Percentiles rank a stretch among this genome's conserved stretches.
phyloP scores from a whole-genome alignment of 2,329 filamentous ascomycete genomes.

The Neofusicoccum umdonicola region DNA sequence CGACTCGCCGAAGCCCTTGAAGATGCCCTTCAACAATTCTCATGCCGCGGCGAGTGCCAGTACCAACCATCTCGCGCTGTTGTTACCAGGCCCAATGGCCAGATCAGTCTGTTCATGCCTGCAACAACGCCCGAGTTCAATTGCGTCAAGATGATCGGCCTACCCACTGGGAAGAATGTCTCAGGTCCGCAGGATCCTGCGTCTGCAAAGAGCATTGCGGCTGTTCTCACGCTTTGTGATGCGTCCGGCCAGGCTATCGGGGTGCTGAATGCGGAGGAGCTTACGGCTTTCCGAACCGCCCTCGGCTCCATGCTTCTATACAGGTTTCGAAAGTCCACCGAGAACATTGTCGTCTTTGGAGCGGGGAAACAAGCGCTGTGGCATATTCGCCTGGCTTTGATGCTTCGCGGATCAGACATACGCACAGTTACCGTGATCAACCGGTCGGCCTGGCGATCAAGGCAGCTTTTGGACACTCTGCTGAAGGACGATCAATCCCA shows the following conservation, averaged over 20 bases:
- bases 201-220: too few species aligned
- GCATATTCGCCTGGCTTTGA: slow-evolving; percentile 48
- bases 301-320: slow-evolving; percentile 65
- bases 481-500: neutral
- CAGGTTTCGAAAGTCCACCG: slow-evolving; percentile 20
- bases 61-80: too few species aligned
- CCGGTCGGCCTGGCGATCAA: slow-evolving; percentile 9
- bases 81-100: too few species aligned
- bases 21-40: too few species aligned
- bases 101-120: too few species aligned
- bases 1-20: too few species aligned
- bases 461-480: neutral
- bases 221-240: too few species aligned
- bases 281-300: slow-evolving; percentile 80
- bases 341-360: slow-evolving; percentile 48
- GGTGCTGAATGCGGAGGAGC: slow-evolving; percentile 68
- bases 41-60: too few species aligned
- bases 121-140: too few species aligned
- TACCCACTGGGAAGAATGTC: too few species aligned
- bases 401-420: slow-evolving; percentile 25
- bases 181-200: too few species aligned
- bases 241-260: slow-evolving; percentile 37
- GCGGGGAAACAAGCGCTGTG: slow-evolving; percentile 51
- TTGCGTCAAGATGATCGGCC: too few species aligned
- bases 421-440: slow-evolving; percentile 17